Base-by-base conservation (phyloP, 768 basidiomycete species). In the Ramaria sp. region DNA sequence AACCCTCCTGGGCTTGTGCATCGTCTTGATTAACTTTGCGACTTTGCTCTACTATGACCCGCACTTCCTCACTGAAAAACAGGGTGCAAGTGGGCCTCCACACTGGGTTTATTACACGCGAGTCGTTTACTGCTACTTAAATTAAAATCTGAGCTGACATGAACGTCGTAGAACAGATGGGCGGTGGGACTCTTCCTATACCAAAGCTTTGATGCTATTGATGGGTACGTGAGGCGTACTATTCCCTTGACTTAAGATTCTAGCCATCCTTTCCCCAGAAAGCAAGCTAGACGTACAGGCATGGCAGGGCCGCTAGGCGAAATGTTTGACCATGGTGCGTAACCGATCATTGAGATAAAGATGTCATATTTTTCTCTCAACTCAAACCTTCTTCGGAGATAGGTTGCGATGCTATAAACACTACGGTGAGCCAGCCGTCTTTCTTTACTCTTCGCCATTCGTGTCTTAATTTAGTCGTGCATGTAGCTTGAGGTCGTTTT, bases 231-330 rank as follows among this genome's bases (percentile, higher is more conserved):
- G n/a, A 24, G 43, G 22, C 24, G 5, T 36, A 16, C 15, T 22
- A 28, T 48, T 55, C 34, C 28, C 28, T 5, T 5, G 39, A 5
- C 15, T n/a, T n/a, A 34, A 34, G 8, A 28, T 53, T 18, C 7
- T 56, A 51, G 13, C 55, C 28, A 58, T 56, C 49, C 57, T 63
- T 58, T 62, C 56, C 25, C 45, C 59, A 91, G 95, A 15, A 97
- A 97, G 67, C 96, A 99, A 69, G 96, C 96, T 20, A 73, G 96
- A 58, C 72, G 95, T 49, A 95, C 93, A 0, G 92, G 92, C 1
- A 98, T 96, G 89, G 87, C 92, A n/a, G 90, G 96, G 4, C 95
- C 95, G 24, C 71, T 98, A 30, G 96, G 96, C 16, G 89, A 99
- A 67, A 85, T 98, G 83, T 99, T 99, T 66, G 96, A 99, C 65